phyloP scores from a whole-genome alignment of 345 rosid species.

The Melastoma malabathricum region DNA sequence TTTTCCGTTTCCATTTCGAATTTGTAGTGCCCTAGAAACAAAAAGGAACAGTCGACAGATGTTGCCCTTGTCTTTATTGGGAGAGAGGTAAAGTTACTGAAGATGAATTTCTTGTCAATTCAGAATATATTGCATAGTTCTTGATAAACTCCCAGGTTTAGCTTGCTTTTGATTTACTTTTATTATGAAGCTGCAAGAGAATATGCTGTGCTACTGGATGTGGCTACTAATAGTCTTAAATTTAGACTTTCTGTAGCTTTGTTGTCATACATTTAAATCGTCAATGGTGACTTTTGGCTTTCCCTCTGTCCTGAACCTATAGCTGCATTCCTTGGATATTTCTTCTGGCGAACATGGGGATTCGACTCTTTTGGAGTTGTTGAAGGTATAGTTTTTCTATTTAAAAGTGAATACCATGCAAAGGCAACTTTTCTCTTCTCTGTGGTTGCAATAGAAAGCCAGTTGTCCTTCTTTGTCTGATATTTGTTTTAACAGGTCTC shows the following conservation, averaged over 20 bases:
- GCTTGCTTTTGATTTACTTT: too few species aligned
- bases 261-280: not conserved
- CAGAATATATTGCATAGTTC: too few species aligned
- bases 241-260: not conserved
- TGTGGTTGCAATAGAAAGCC: too few species aligned
- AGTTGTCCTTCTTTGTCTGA: conserved; percentile 5
- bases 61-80: conserved; percentile 82
- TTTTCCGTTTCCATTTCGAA: conserved; percentile 2
- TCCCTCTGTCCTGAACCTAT: conserved; percentile 7
- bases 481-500: conserved; percentile 39
- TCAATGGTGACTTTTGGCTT: conserved; percentile 5
- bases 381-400: conserved; percentile 36
- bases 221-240: too few species aligned
- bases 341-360: conserved; percentile 36
- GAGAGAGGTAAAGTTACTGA: conserved; percentile 36
- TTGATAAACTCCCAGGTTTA: too few species aligned
- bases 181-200: too few species aligned
- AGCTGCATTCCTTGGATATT: conserved; percentile 69
- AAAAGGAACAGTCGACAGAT: conserved; percentile 41
- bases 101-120: too few species aligned
- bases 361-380: conserved; percentile 46
- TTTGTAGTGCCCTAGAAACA: conserved; percentile 51
- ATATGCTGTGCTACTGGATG: too few species aligned
- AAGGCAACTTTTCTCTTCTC: too few species aligned
- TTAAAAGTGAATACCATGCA: not conserved